Conservation (phyloP, 805 yeast species). For the Yamadazyma ubonensis region DNA sequence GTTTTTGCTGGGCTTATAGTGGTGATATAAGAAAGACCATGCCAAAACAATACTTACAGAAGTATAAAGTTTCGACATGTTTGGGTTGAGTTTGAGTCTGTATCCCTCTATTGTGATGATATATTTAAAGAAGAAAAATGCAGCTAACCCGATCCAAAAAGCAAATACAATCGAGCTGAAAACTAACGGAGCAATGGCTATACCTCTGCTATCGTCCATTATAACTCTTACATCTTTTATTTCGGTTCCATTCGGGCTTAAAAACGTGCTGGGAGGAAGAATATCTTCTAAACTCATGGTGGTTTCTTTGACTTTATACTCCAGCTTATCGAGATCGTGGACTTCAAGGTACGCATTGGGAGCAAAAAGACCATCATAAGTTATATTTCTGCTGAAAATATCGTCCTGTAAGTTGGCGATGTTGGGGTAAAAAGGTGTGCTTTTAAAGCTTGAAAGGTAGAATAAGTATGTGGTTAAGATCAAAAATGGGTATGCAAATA, state of each 20-base stretch:
- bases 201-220: background rate
- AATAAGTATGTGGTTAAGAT: conserved; percentile 38
- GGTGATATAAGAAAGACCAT: conserved; percentile 47
- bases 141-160: conserved; percentile 21
- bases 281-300: background rate
- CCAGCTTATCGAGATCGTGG: background rate
- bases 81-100: conserved; percentile 18
- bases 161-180: conserved; percentile 32
- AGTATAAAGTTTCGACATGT: conserved; percentile 40
- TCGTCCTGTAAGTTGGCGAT: conserved; percentile 16
- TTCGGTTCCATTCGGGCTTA: background rate
- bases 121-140: conserved; percentile 28
- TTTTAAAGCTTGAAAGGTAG: conserved; percentile 9
- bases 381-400: conserved; percentile 25
- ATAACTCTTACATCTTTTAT: background rate
- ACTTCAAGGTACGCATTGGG: conserved; percentile 13
- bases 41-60: conserved; percentile 45
- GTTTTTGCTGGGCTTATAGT: conserved; percentile 42
- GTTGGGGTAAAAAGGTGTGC: conserved; percentile 16
- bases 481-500: conserved; percentile 45
- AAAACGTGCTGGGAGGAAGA: background rate
- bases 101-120: conserved; percentile 21
- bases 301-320: background rate
- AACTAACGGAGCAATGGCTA: conserved; percentile 18
- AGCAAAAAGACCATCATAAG: conserved; percentile 24